Percentiles rank a stretch among this genome's conserved stretches.
Conservation (phyloP, 2,329 filamentous ascomycete genomes). For the Apiospora rasikravindrae region DNA sequence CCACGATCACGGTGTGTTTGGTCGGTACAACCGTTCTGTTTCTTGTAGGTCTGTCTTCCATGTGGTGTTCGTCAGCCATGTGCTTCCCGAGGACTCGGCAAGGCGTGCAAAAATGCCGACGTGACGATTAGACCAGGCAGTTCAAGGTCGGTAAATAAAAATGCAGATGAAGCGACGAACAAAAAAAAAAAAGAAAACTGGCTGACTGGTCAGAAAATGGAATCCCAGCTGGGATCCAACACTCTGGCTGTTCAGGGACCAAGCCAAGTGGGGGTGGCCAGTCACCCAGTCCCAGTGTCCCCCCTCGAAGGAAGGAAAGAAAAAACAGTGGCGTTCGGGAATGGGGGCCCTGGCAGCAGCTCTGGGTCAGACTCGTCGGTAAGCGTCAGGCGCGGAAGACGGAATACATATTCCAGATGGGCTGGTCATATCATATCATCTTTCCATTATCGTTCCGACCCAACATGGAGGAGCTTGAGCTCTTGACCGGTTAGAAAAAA, state of each 20-base stretch:
- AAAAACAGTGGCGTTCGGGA: constrained; percentile 11
- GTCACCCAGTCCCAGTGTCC: background rate
- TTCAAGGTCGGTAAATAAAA: background rate
- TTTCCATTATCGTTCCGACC: background rate
- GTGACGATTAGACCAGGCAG: background rate
- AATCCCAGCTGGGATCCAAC: background rate
- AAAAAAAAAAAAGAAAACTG: background rate
- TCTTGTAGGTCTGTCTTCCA: background rate
- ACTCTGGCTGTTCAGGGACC: background rate
- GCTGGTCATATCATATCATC: background rate
- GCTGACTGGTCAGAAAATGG: background rate
- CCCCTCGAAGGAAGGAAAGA: background rate
- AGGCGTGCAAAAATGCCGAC: background rate
- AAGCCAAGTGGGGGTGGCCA: constrained; percentile 15
- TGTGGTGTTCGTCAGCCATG: background rate
- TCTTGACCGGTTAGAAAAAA: background rate
- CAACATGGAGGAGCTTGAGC: background rate
- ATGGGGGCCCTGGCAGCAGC: background rate
- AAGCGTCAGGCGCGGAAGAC: constrained; percentile 11
- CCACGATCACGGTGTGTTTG: background rate
- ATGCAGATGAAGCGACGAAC: background rate
- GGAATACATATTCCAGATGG: background rate
- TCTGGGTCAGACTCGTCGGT: background rate
- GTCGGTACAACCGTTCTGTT: background rate
- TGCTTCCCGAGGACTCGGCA: too few relatives aligned